Evolutionary conservation across 768 basidiomycete species (phyloP), one percentile per base, ranked within the genome.

Genomic region (Suillus subaureus): DNA sequence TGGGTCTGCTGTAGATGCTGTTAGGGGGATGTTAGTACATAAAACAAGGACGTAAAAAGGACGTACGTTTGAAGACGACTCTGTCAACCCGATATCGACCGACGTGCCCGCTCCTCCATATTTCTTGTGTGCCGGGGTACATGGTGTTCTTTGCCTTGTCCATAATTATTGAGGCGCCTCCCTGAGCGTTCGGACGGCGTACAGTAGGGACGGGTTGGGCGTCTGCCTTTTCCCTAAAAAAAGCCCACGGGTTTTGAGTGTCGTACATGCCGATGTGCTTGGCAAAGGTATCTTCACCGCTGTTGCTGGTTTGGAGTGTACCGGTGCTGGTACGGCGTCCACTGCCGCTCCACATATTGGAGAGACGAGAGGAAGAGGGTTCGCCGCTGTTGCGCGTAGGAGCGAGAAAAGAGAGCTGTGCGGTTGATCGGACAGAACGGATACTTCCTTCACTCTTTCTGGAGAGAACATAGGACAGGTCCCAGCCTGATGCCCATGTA

Each of bases 31-130:
- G 61, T 37, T 15, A 15, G 65, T 47, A 60, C 37, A 64, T 12
- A 28, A 49, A 45, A 31, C 1, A 5, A 21, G 54, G 6, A 11
- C 12, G 1, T 13, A 28, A 61, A 11, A 57, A 2, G 82, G 69
- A 73, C 74, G 72, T 63, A 80, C 71, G 71, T 63, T 74, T 79
- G 60, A 80, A 71, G 31, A 70, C 72, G 69, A 73, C 78, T 78
- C 72, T 81, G 49, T 84, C 82, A 8, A 92, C 87, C 73, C 81
- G 88, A 75, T 88, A 91, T 63, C 83, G 79, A 15, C 91, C 91
- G 45, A 88, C 82, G 42, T 84, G 77, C 12, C 83, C 82, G 70
- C 88, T 90, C 58, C 80, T 78, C 92, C 91, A 93, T 65, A 87
- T 78, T 69, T 93, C 91, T 64, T 87, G 85, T 31, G 71, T 61